Percentiles rank a stretch among this genome's conserved stretches.
These are phyloP conservation scores for Tilletiaria anomala DNA, from an alignment of 1,284 basidiomycete species.

Conservation along the genomic window DNA sequence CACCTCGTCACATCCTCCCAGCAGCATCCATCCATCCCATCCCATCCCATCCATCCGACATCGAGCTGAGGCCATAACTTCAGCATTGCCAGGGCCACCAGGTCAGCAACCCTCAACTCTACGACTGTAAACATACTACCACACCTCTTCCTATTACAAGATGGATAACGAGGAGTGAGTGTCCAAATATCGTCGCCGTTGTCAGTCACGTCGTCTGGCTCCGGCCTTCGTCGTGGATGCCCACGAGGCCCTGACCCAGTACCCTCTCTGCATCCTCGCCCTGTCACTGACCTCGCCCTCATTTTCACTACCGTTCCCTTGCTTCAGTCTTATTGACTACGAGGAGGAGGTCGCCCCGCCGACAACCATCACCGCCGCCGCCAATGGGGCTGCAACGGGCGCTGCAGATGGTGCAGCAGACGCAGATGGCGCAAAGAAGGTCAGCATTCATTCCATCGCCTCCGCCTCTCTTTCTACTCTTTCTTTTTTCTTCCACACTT, in stretches of 20 bases:
- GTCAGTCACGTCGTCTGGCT: background rate
- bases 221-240: background rate
- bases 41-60: background rate
- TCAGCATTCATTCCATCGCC: no score
- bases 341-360: constrained; percentile 38
- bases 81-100: background rate
- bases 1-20: no score
- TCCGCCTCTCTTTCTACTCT: no score
- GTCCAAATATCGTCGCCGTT: background rate
- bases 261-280: background rate
- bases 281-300: background rate
- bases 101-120: background rate
- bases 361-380: constrained; percentile 17
- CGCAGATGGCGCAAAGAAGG: constrained; percentile 34
- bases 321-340: constrained; percentile 38
- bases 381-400: no score
- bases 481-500: no score
- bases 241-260: background rate
- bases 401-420: constrained; percentile 16
- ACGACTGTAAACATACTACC: background rate
- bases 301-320: background rate
- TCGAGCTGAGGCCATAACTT: background rate
- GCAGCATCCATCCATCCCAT: constrained; percentile 1
- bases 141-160: no score
- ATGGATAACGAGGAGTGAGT: constrained; percentile 41